Evolutionary conservation across 306 rosid species (phyloP), one percentile per base, ranked within the genome.

Genomic region (Phaseolus lunatus): DNA sequence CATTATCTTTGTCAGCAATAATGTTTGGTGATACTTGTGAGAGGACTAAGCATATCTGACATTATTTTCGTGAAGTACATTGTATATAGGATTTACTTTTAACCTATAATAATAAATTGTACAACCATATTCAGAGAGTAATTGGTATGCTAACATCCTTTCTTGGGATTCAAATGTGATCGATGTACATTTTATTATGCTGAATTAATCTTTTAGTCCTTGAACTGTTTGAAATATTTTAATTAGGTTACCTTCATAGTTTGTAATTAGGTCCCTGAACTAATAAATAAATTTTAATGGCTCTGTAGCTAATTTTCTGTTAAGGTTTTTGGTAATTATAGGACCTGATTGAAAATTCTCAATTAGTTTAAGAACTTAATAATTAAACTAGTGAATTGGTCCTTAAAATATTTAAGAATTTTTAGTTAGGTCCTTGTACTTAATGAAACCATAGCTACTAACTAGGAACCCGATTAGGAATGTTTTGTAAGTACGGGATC

Each of bases 121-220:
- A 24, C 53, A 53, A 11, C 22, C 31, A 37, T 66, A 26, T 47
- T 8, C 67, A 61, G 27, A 61, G 81, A 53, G 77, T 44, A 56
- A 56, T 26, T 49, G 68, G 41, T 47, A 41, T 61, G 50, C 43
- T 33, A 74, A 61, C 44, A 52, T 75, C 70, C 48, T 37, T 63
- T 9, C 5, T 67, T 48, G 75, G 45, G 39, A 74, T 78, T 83
- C 75, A 39, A 65, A 19, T 67, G 47, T 24, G 56, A 33, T 57
- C 22, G 62, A 45, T 69, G 18, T 50, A 58, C 3, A 29, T 2
- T 2, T 39, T 11, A 24, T 43, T 56, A 57, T 26, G 35, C 12
- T 57, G 19, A 12, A 57, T 57, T 57, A 13, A 23, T 57, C 0
- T 24, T 57, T 10, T 13, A 22, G 64, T 57, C 37, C 64, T 57